A percentile compares a stretch with the other conserved stretches of the same genome.
Evolutionary conservation across 2,329 filamentous ascomycete genomes (phyloP).

Genomic region (Cladosporium phlei): DNA sequence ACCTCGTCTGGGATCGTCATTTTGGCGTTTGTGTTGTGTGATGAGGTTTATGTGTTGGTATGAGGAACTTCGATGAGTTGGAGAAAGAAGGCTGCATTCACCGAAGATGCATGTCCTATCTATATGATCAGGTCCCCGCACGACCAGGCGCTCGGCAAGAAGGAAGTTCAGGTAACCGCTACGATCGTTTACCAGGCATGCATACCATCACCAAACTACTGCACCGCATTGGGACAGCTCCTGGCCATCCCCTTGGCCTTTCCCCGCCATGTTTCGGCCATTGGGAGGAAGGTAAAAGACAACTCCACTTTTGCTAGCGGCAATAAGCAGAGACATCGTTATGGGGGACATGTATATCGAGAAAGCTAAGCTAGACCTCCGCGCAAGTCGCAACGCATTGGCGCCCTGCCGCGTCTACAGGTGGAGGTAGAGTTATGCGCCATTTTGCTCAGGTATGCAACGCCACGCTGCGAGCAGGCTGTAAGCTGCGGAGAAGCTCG

Average conservation of each 20-base stretch:
- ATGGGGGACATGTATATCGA: not conserved
- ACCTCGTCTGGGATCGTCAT: slow-evolving; percentile 71
- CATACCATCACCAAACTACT: not conserved
- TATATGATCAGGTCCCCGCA: slow-evolving; percentile 26
- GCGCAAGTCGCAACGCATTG: not conserved
- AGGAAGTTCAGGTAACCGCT: slow-evolving; percentile 17
- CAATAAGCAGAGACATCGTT: not conserved
- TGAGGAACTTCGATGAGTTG: not conserved
- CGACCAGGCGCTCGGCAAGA: slow-evolving; percentile 20
- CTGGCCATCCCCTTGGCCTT: not conserved
- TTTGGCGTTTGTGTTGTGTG: slow-evolving; percentile 17
- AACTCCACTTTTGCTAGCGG: slow-evolving; percentile 2
- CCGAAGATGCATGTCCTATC: slow-evolving; percentile 12
- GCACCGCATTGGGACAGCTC: slow-evolving; percentile 2
- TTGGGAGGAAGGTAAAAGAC: not conserved
- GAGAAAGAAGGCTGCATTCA: not conserved
- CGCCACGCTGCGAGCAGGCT: not conserved
- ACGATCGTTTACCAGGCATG: not conserved
- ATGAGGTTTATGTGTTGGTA: not conserved
- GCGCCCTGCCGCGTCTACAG: not conserved
- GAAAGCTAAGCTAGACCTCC: not conserved
- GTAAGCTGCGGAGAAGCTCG: slow-evolving; percentile 14
- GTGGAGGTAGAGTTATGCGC: not conserved
- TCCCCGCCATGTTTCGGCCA: not conserved
- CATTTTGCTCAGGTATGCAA: not conserved